Percentiles rank a stretch among this genome's conserved stretches.
Evolutionary conservation across 2,329 filamentous ascomycete species (phyloP).

Genomic region (Exophiala lecanii-corni): DNA sequence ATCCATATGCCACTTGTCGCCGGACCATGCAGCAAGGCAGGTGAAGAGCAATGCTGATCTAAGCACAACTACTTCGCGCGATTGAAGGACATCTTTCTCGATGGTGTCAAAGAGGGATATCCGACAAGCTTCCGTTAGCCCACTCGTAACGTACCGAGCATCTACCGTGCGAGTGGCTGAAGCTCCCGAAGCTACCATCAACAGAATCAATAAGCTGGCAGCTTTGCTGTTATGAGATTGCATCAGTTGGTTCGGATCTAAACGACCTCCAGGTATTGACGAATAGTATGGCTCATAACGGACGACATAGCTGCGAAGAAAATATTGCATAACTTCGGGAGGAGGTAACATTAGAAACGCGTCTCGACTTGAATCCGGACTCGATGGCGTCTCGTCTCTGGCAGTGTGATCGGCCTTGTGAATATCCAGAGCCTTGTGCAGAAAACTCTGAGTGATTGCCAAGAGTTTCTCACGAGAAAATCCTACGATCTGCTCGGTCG

Average conservation of each 20-base stretch:
- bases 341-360: conserved; percentile 61
- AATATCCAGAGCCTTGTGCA: conserved; percentile 66
- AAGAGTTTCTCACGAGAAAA: conserved; percentile 63
- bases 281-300: conserved; percentile 64
- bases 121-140: conserved; percentile 65
- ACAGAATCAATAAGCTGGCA: conserved; percentile 60
- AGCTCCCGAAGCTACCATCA: conserved; percentile 70
- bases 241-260: conserved; percentile 65
- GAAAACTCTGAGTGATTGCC: conserved; percentile 66
- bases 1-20: conserved; percentile 74
- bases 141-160: conserved; percentile 61
- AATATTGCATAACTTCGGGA: conserved; percentile 62
- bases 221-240: conserved; percentile 58
- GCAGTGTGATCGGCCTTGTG: conserved; percentile 46
- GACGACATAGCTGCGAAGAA: conserved; percentile 61
- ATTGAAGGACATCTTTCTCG: conserved; percentile 66
- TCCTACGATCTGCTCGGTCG: conserved; percentile 47
- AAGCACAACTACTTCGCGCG: conserved; percentile 60
- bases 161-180: conserved; percentile 62
- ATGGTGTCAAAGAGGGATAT: conserved; percentile 69
- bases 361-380: conserved; percentile 49
- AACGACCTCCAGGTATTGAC: conserved; percentile 53
- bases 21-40: conserved; percentile 66
- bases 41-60: conserved; percentile 65
- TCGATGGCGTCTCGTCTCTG: conserved; percentile 25